Evolutionary conservation across 2,329 filamentous ascomycete species (phyloP).

Genomic region (Neopestalotiopsis sp.): DNA sequence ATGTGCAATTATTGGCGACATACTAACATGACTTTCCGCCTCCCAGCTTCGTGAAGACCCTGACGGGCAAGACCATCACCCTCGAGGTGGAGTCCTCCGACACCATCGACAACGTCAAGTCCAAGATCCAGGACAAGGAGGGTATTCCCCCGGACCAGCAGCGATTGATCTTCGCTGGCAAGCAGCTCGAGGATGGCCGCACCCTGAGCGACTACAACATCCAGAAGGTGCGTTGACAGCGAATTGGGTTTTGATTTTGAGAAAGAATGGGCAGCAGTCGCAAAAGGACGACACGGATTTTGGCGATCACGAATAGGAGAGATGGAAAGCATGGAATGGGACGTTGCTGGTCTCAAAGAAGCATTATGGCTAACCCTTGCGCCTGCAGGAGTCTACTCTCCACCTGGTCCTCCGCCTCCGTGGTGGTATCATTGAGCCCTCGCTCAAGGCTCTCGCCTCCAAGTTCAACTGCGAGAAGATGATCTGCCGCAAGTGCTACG

Average conservation of each 20-base stretch:
- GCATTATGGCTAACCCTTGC: slow-evolving; percentile 18
- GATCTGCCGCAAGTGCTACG: slow-evolving; percentile 98
- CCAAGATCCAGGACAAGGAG: slow-evolving; percentile 99
- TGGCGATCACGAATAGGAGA: neutral
- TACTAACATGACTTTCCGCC: slow-evolving; percentile 30
- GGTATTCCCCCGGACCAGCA: slow-evolving; percentile 98
- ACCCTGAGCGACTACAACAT: slow-evolving; percentile 99
- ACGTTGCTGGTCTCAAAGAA: neutral
- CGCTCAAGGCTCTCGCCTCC: slow-evolving; percentile 95
- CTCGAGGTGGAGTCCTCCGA: slow-evolving; percentile 98
- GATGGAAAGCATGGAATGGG: neutral
- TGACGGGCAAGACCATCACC: slow-evolving; percentile 99
- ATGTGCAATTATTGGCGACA: neutral
- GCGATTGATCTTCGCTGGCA: slow-evolving; percentile 97
- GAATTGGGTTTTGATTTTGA: neutral
- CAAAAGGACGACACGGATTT: neutral
- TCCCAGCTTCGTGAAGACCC: slow-evolving; percentile 98
- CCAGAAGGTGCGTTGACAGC: slow-evolving; percentile 79
- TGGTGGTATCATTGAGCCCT: slow-evolving; percentile 99
- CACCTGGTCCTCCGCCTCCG: slow-evolving; percentile 98
- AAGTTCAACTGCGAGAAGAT: slow-evolving; percentile 99
- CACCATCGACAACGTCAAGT: slow-evolving; percentile 99
- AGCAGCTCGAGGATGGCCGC: slow-evolving; percentile 98
- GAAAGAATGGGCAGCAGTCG: neutral
- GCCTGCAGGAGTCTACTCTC: slow-evolving; percentile 88